Evolutionary conservation across 495 filamentous ascomycete genomes (phyloP), one percentile per base, ranked within the genome.

Genomic region (Xylaria venustula): DNA sequence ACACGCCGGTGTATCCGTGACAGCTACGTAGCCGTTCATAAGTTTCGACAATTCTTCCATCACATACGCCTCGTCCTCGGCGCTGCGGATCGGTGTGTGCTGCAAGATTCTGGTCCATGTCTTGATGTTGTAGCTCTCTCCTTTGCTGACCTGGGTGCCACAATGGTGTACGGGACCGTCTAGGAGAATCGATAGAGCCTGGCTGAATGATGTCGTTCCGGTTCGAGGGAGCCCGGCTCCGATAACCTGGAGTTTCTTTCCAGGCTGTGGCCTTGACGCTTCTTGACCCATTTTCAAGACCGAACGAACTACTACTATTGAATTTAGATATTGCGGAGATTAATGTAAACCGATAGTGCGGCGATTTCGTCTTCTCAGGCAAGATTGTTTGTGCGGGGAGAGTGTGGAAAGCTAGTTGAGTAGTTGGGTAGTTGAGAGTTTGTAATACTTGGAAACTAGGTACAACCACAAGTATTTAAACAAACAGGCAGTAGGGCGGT

Each of bases 141-240:
- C 67, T 32, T 65, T 60, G 23, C 62, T 57, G 37, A 68, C 48
- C 23, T 71, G 64, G 2, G 72, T 73, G 50, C 71, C 73, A 37
- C 69, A 63, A 49, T 77, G 75, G 37, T 68, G 72, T 46, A 75
- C 75, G 1, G 73, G 69, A 3, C 66, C 73, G 20, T 74, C 65
- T 30, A 80, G 72, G 28, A 82, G 76, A 46, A 73, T 77, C 25
- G 70, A 64, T 0, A 81, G 63, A 3, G 80, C 80, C 34, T 63
- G 60, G 52, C 71, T 75, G 60, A 83, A 75, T 17, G 77, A 82
- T 7, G 75, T 71, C 11, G 79, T 79, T 19, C 78, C 79, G 7
- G 78, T 81, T 37, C 79, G 72, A 25, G 80, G 71, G 7, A 81
- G 70, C 1, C 79, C 78, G 48, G 80, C 79, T 37, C 80, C 77